phyloP scores from a whole-genome alignment of 129 eudicot species.

The Flaveria linearis region DNA sequence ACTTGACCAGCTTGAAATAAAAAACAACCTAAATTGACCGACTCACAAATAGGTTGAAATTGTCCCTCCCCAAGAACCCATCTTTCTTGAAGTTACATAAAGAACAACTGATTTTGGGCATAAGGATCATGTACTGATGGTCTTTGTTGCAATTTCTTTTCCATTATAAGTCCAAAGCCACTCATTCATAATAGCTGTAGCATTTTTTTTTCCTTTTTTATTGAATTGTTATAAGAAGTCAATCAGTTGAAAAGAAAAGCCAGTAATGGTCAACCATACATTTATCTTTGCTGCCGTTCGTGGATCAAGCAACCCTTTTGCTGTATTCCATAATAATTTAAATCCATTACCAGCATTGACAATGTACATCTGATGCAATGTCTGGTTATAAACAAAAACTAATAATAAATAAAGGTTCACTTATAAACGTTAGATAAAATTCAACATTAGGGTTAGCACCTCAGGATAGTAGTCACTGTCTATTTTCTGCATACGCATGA shows the following conservation, averaged over 20 bases:
- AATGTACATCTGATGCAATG: conserved; percentile 86
- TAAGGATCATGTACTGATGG: not conserved
- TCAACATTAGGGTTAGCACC: conserved; percentile 40
- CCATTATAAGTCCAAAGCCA: not conserved
- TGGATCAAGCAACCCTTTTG: conserved; percentile 89
- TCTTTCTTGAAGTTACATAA: not conserved
- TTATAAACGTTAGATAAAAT: not conserved
- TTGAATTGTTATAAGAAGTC: not conserved
- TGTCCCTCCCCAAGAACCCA: not conserved
- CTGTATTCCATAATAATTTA: conserved; percentile 77
- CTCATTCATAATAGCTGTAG: not conserved
- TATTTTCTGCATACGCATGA: conserved; percentile 87
- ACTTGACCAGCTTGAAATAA: not conserved
- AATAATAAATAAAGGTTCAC: not conserved
- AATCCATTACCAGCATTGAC: conserved; percentile 95
- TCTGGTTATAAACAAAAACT: conserved; percentile 38
- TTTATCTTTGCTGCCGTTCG: conserved; percentile 86
- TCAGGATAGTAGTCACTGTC: conserved; percentile 95
- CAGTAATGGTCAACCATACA: conserved; percentile 39
- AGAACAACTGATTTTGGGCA: conserved; percentile 1
- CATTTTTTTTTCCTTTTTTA: not conserved
- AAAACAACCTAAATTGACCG: not conserved
- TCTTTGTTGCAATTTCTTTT: not conserved
- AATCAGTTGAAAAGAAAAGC: not conserved
- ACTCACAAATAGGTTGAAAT: not conserved